Conservation (phyloP, 2,329 filamentous ascomycete genomes). For the Neocucurbitaria cava region DNA sequence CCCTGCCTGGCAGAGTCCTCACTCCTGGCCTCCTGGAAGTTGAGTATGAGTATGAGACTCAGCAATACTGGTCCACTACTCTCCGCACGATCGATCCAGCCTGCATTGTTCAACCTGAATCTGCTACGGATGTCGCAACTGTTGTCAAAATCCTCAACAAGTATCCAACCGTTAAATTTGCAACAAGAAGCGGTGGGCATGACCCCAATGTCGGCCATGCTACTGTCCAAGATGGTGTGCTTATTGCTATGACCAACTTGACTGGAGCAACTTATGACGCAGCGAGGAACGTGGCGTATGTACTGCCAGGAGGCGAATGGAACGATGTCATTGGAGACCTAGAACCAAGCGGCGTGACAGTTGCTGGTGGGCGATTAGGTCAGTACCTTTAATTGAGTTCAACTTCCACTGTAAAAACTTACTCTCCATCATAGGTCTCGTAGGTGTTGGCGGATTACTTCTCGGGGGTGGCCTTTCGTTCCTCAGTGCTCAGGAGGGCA, state of each 20-base stretch:
- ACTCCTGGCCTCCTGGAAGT: conserved; percentile 21
- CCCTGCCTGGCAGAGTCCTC: conserved; percentile 27
- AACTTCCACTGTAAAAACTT: not conserved
- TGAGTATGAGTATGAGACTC: conserved; percentile 26
- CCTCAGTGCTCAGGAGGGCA: conserved; percentile 31
- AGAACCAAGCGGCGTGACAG: conserved; percentile 44
- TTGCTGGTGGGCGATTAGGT: conserved; percentile 38
- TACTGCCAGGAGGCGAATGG: conserved; percentile 52
- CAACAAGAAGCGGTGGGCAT: conserved; percentile 45
- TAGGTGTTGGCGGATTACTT: conserved; percentile 30
- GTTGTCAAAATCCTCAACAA: conserved; percentile 33
- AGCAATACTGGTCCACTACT: conserved; percentile 30
- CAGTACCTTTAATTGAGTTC: not conserved
- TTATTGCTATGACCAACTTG: conserved; percentile 47
- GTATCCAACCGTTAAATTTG: conserved; percentile 28
- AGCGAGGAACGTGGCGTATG: conserved; percentile 43
- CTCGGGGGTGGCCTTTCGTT: conserved; percentile 32
- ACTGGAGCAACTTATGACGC: conserved; percentile 46
- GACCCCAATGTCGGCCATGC: conserved; percentile 47
- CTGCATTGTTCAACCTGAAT: conserved; percentile 33
- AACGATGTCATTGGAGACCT: conserved; percentile 48
- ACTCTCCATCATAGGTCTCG: conserved; percentile 16
- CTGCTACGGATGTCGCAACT: conserved; percentile 31
- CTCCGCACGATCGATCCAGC: conserved; percentile 28
- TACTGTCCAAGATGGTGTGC: conserved; percentile 46